Percentiles rank a stretch among this genome's conserved stretches.
These are phyloP conservation scores for Carnegiea gigantea DNA, from an alignment of 179 eudicot species.

Conservation along the genomic window DNA sequence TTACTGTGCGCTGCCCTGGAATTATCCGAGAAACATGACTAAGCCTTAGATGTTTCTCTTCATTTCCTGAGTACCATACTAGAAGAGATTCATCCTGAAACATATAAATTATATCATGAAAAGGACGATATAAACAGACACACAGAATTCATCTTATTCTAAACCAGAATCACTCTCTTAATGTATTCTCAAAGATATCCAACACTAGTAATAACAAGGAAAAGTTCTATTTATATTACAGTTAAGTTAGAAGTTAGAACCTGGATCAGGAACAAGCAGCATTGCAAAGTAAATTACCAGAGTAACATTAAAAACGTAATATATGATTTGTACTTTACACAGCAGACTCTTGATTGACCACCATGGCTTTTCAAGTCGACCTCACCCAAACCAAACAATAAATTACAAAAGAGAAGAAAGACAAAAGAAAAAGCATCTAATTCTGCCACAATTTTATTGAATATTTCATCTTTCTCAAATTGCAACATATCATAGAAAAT, in stretches of 20 bases:
- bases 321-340: neutral
- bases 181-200: neutral
- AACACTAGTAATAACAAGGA: neutral
- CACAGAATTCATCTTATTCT: neutral
- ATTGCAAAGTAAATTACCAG: neutral
- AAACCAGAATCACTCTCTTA: neutral
- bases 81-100: conserved; percentile 88
- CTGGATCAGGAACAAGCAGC: neutral
- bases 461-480: neutral
- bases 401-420: neutral
- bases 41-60: conserved; percentile 84
- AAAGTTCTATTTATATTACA: neutral
- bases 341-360: neutral
- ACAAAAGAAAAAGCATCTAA: neutral
- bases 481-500: neutral
- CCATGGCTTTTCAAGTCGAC: neutral
- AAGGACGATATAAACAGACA: neutral
- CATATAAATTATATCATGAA: neutral
- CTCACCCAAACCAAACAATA: neutral
- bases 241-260: no score
- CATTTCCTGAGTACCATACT: conserved; percentile 89
- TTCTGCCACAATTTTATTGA: neutral
- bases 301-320: neutral
- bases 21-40: conserved; percentile 80
- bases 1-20: conserved; percentile 96